phyloP scores from a whole-genome alignment of 1,139 yeast genomes.

The Kluyveromyces sp. region DNA sequence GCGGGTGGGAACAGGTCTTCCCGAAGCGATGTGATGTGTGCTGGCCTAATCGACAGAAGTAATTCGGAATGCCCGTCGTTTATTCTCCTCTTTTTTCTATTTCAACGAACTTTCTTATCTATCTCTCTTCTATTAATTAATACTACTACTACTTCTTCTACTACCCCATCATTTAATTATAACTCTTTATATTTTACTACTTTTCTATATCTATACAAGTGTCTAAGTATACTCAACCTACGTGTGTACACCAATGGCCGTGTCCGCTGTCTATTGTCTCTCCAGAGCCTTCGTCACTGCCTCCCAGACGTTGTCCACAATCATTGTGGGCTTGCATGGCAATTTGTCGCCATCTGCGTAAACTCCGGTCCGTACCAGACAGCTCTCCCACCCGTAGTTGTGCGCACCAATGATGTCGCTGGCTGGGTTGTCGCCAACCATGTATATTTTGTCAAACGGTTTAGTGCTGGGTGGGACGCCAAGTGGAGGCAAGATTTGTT shows the following conservation, averaged over 20 bases:
- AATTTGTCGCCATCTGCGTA: conserved; percentile 61
- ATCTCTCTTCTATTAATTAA: too few species aligned
- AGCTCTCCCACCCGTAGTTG: conserved; percentile 78
- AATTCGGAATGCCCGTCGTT: too few species aligned
- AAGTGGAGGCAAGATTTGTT: conserved; percentile 18
- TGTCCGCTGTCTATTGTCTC: background rate
- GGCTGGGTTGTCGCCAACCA: conserved; percentile 97
- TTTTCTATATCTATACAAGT: too few species aligned
- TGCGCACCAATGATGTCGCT: conserved; percentile 89
- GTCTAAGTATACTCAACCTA: background rate
- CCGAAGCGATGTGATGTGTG: too few species aligned
- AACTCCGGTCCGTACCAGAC: conserved; percentile 82
- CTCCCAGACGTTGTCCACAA: conserved; percentile 32
- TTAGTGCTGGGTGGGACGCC: conserved; percentile 19
- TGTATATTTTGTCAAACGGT: conserved; percentile 52
- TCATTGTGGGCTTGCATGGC: conserved; percentile 33
- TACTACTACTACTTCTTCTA: background rate
- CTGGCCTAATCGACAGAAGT: too few species aligned
- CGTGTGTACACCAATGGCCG: background rate
- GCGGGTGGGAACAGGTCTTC: too few species aligned
- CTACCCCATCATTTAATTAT: too few species aligned
- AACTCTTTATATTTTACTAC: too few species aligned
- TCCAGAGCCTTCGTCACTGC: conserved; percentile 31
- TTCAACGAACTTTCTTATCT: too few species aligned
- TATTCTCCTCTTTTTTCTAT: too few species aligned